Evolutionary conservation across 1,284 basidiomycete species (phyloP).

Genomic region (Anthracocystis setariae): DNA sequence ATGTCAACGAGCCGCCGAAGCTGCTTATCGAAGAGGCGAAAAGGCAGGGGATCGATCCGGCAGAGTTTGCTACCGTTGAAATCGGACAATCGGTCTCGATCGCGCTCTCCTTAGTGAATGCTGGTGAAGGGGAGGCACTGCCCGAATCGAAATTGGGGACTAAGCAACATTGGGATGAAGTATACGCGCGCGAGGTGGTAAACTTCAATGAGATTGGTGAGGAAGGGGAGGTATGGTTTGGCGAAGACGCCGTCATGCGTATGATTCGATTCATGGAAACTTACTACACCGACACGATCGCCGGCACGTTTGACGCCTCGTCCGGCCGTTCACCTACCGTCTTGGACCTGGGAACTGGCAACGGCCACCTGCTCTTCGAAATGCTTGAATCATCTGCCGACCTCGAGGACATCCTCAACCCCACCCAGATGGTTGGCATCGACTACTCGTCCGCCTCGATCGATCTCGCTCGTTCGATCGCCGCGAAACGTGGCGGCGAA

Average conservation of each 20-base stretch:
- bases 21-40: constrained; percentile 42
- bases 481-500: constrained; percentile 22
- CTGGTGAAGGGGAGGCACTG: constrained; percentile 34
- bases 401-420: constrained; percentile 75
- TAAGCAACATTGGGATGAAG: constrained; percentile 71
- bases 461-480: constrained; percentile 66
- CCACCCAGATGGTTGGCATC: constrained; percentile 75
- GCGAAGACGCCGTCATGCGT: constrained; percentile 80
- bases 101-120: constrained; percentile 4
- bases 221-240: constrained; percentile 92
- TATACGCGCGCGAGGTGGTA: constrained; percentile 73
- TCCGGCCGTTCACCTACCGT: constrained; percentile 26
- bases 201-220: constrained; percentile 85
- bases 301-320: constrained; percentile 7
- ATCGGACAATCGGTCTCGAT: constrained; percentile 53
- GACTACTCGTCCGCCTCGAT: constrained; percentile 84
- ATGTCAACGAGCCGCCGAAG: constrained; percentile 53
- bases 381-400: constrained; percentile 69
- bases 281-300: constrained; percentile 26
- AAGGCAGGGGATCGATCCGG: constrained; percentile 22
- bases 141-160: constrained; percentile 76
- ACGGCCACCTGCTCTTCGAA: constrained; percentile 82
- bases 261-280: constrained; percentile 72
- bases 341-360: constrained; percentile 78
- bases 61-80: constrained; percentile 37